Evolutionary conservation across 176 grass and related monocot genomes (phyloP).

Genomic region (Paspalum vaginatum): DNA sequence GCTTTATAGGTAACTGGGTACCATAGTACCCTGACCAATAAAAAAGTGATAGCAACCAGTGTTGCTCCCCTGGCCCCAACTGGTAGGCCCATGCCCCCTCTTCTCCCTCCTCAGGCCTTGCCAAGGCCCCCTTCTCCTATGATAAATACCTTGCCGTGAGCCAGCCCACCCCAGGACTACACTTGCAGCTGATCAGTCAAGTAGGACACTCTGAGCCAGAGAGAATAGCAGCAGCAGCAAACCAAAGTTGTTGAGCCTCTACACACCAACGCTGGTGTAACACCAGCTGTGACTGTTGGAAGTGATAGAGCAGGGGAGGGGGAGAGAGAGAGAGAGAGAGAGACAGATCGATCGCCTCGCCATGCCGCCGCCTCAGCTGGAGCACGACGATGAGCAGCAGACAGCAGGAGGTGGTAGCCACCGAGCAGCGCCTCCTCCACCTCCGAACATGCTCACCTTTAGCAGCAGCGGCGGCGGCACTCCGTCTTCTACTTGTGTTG

Average conservation of each 20-base stretch:
- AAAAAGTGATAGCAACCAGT: conserved; percentile 48
- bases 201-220: not conserved
- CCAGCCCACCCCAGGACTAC: conserved; percentile 24
- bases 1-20: conserved; percentile 20
- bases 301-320: not conserved
- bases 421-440: not conserved
- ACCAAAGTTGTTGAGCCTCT: not conserved
- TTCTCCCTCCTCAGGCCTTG: conserved; percentile 4
- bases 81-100: conserved; percentile 6
- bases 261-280: not conserved
- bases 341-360: conserved; percentile 15
- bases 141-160: conserved; percentile 60
- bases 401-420: conserved; percentile 24
- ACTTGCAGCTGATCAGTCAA: conserved; percentile 24
- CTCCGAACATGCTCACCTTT: conserved; percentile 11
- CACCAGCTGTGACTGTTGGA: not conserved
- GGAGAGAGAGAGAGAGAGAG: not conserved
- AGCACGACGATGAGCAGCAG: conserved; percentile 40
- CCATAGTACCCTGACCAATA: conserved; percentile 31
- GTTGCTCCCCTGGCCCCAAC: conserved; percentile 42
- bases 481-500: not conserved
- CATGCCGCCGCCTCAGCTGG: conserved; percentile 31
- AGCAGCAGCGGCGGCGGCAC: not conserved
- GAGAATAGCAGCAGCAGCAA: not conserved
- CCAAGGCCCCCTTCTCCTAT: not conserved